Percentiles rank a stretch among this genome's conserved stretches.
These are phyloP conservation scores for Oehlia diaphana DNA, from an alignment of 192 early-diverging fungal genomes.

Conservation along the genomic window DNA sequence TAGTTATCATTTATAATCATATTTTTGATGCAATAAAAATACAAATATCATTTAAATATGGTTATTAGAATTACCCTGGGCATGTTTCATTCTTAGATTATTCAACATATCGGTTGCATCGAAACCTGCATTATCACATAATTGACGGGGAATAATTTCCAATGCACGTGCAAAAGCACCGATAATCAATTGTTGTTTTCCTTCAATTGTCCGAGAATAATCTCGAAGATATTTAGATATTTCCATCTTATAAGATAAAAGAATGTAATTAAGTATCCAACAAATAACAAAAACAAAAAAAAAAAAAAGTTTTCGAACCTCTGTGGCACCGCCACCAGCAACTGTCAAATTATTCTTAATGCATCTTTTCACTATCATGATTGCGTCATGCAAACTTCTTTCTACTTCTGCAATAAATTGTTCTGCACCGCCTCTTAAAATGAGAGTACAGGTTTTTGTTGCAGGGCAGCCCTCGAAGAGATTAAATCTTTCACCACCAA, in stretches of 20 bases:
- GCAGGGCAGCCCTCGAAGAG: conserved; percentile 91
- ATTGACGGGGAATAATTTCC: conserved; percentile 97
- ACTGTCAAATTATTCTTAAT: conserved; percentile 97
- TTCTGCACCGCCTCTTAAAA: conserved; percentile 96
- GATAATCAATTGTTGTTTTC: conserved; percentile 98
- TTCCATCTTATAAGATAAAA: conserved; percentile 71
- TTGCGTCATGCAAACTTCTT: conserved; percentile 96
- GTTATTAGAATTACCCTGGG: conserved; percentile 48
- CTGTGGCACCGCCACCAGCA: conserved; percentile 96
- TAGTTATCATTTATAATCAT: neutral
- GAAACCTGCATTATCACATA: conserved; percentile 98
- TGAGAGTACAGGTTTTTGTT: conserved; percentile 94
- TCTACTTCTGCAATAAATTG: conserved; percentile 99
- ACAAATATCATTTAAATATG: neutral
- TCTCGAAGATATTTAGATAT: conserved; percentile 92
- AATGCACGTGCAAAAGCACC: conserved; percentile 92
- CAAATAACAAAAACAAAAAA: neutral
- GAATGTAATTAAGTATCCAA: neutral
- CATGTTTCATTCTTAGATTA: conserved; percentile 93
- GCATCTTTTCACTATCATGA: conserved; percentile 98
- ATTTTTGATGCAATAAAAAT: neutral
- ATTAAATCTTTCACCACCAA: conserved; percentile 97
- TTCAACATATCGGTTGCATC: conserved; percentile 98
- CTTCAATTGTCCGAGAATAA: conserved; percentile 90
- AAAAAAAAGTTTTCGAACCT: conserved; percentile 45